Base-by-base conservation (phyloP, 371 early-diverging fungal genomes). In the Mortierella sp. region DNA sequence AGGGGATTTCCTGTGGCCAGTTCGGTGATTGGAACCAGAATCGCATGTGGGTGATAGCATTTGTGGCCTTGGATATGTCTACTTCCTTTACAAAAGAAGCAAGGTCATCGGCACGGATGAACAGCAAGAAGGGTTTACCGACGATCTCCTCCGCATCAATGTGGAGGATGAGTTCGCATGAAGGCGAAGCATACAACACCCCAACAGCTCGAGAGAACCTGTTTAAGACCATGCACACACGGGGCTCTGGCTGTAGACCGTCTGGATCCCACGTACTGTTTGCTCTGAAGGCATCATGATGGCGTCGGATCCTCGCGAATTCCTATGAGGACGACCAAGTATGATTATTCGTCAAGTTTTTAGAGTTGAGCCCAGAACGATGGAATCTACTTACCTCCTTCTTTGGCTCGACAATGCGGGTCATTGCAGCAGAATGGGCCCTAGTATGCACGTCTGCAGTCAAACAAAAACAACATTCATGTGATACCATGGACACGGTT, bases 161-260 rank as follows among this genome's bases (percentile, higher is more conserved):
- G 4, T 60, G n/a, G 21, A 79, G 64, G 15, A 79, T 56, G 15
- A 57, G 30, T 12, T 63, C 50, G 17, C 72, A 69, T 0, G 79
- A 72, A 5, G 69, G 72, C 1, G 79, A 79, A 8, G 72, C 72
- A 28, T 79, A 79, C 65, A 72, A 56, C 34, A 72, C 50, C 4
- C 53, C 42, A 1, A 72, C 55, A 24, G 21, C 61, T 15, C 72
- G 69, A 6, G 79, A 60, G 55, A 69, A 79, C n/a, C 79, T 55
- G 43, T 79, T 79, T 37, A 79, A 59, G 30, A 79, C 61, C 72
- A 79, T 68, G 54, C 79, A 79, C 4, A 46, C 73, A 15, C 79
- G 56, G 6, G 70, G 73, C 31, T 79, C 79, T 30, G 61, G 73
- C 19, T 67, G 65, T 1, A 79, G 61, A 9, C 39, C 48, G 42